Base-by-base conservation (phyloP, 805 yeast genomes). In the Blastobotrys parvus region DNA sequence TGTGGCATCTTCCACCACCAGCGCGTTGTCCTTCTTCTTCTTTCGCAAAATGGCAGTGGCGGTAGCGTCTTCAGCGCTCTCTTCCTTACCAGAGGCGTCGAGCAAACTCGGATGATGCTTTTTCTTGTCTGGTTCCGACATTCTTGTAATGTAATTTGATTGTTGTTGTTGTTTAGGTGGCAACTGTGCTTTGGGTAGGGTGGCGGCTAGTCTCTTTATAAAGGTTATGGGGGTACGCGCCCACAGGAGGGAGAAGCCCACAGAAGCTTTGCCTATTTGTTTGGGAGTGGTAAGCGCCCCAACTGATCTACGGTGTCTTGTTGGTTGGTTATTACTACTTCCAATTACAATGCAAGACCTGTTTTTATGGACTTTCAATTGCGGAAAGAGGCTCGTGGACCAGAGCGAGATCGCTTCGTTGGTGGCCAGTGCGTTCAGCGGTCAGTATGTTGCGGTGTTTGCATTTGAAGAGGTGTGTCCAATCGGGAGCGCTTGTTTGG, bases 11-110 rank as follows among this genome's bases (percentile, higher is more conserved):
- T 92, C 99, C 41, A 92, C 97, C 51, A 92, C 69, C 55, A 92
- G 71, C 42, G 95, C 86, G 65, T 92, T 92, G 61, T 84, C 95
- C 76, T 90, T 90, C 92, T 92, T 90, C 80, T 92, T 92, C 69
- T 90, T 79, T 71, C 96, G 83, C 59, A 92, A 72, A 60, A 92
- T 92, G 37, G 99, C 99, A 44, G 97, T 92, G 52, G 99, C 99
- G 42, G 95, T 87, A 52, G 74, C 77, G 56, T 75, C 79, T 38
- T 68, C 68, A 49, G 72, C 75, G 55, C 80, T 85, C 34, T 69
- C 69, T 44, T 62, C 55, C 36, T 72, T 74, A 41, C 92, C 92
- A 41, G 88, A 78, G 51, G 82, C 86, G 52, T 78, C 82, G 51
- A 72, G 59, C 49, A 77, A 65, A 34, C 51, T 50, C 17, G 64